Conservation (phyloP, 2,329 filamentous ascomycete species). For the Pseudogymnoascus sp. region DNA sequence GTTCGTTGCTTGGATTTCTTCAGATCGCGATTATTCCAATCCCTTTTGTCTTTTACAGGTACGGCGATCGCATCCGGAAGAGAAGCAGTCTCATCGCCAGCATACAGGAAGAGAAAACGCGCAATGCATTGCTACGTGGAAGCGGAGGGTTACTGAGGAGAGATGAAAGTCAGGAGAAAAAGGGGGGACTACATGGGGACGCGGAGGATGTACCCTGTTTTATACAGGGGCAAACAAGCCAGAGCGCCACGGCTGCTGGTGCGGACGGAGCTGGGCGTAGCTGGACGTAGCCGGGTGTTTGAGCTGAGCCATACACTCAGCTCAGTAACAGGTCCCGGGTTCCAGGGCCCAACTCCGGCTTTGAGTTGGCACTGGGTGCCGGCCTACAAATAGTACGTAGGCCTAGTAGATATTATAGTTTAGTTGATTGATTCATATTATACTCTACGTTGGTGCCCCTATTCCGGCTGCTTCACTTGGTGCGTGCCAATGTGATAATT, state of each 20-base stretch:
- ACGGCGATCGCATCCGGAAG: slow-evolving; percentile 49
- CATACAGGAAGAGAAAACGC: neutral
- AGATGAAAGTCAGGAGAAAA: neutral
- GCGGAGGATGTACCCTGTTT: neutral
- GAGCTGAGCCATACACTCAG: neutral
- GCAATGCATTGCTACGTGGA: neutral
- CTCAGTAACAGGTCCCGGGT: neutral
- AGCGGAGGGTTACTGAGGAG: neutral
- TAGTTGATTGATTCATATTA: neutral
- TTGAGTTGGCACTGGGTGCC: neutral
- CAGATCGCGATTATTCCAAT: slow-evolving; percentile 72
- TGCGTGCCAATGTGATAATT: neutral
- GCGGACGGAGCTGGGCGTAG: neutral
- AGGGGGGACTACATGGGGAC: neutral
- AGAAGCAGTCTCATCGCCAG: neutral
- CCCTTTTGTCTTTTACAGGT: slow-evolving; percentile 69
- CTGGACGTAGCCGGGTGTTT: neutral
- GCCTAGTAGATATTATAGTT: neutral
- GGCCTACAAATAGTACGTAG: neutral
- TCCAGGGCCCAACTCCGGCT: neutral
- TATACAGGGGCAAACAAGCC: neutral
- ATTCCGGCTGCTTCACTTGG: neutral
- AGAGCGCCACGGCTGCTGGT: neutral
- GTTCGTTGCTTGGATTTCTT: slow-evolving; percentile 65
- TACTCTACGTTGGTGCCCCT: neutral